phyloP scores from a whole-genome alignment of 2,329 filamentous ascomycete genomes.

The Pseudopithomyces maydicus region DNA sequence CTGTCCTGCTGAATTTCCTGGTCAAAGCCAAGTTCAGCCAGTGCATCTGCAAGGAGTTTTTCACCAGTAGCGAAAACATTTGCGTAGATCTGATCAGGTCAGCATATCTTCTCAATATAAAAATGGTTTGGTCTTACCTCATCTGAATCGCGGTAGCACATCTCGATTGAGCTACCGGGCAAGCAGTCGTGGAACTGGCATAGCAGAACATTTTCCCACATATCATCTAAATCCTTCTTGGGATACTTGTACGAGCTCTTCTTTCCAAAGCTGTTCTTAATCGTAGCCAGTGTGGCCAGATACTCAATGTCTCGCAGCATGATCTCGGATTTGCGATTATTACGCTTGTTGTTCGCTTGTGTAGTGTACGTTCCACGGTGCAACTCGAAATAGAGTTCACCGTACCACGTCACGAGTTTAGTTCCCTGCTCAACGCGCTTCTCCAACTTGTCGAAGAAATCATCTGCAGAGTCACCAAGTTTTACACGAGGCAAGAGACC shows the following conservation, averaged over 20 bases:
- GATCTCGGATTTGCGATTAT: conserved; percentile 86
- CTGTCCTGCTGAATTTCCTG: conserved; percentile 50
- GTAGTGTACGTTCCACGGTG: conserved; percentile 98
- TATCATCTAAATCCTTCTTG: conserved; percentile 88
- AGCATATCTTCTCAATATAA: conserved; percentile 13
- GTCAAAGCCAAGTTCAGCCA: conserved; percentile 68
- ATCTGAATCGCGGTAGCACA: conserved; percentile 97
- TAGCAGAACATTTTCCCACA: conserved; percentile 91
- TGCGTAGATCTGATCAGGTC: conserved; percentile 66
- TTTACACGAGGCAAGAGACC: conserved; percentile 85
- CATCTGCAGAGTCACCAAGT: conserved; percentile 87
- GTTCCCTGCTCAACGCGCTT: conserved; percentile 71
- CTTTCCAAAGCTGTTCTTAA: conserved; percentile 62
- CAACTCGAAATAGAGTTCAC: conserved; percentile 96
- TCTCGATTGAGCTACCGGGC: conserved; percentile 92
- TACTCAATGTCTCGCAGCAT: conserved; percentile 87
- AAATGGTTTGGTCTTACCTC: conserved; percentile 52
- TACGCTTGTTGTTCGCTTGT: conserved; percentile 94
- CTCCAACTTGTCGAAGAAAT: conserved; percentile 88
- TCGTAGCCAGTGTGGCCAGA: conserved; percentile 81
- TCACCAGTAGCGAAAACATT: conserved; percentile 79
- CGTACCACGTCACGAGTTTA: conserved; percentile 93
- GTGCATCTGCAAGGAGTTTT: conserved; percentile 71
- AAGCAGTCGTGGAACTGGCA: conserved; percentile 99
- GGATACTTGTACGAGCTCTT: conserved; percentile 77